Evolutionary conservation across 1,284 basidiomycete species (phyloP).

Genomic region (Mycosarcoma mackinlayi): DNA sequence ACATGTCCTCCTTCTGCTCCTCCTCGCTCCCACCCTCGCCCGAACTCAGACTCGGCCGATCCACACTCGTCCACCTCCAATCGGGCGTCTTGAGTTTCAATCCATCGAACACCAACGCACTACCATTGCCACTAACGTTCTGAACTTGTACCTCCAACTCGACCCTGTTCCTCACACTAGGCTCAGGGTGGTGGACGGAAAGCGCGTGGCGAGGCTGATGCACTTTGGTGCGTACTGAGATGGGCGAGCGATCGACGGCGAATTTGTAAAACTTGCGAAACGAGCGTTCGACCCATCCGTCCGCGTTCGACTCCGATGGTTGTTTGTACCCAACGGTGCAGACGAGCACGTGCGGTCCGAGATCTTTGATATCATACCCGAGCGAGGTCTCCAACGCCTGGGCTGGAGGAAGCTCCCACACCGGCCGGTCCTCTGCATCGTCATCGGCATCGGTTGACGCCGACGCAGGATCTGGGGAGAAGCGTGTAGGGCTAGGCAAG

Average conservation of each 20-base stretch:
- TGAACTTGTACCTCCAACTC: slow-evolving; percentile 66
- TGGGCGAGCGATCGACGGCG: slow-evolving; percentile 40
- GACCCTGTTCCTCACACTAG: slow-evolving; percentile 34
- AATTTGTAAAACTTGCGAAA: slow-evolving; percentile 66
- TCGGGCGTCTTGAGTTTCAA: slow-evolving; percentile 44
- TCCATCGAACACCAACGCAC: slow-evolving; percentile 46
- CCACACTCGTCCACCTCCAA: slow-evolving; percentile 36
- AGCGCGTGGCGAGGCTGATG: slow-evolving; percentile 47
- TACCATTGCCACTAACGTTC: slow-evolving; percentile 46
- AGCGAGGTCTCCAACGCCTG: slow-evolving; percentile 49
- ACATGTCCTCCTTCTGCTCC: slow-evolving; percentile 23
- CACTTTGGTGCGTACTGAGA: slow-evolving; percentile 66
- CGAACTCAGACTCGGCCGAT: slow-evolving; percentile 31
- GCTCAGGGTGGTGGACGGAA: slow-evolving; percentile 40
- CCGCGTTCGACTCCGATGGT: neutral
- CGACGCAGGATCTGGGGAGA: slow-evolving; percentile 12
- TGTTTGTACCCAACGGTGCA: slow-evolving; percentile 64
- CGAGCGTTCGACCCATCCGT: slow-evolving; percentile 37
- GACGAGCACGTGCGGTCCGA: slow-evolving; percentile 61
- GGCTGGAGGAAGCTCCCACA: slow-evolving; percentile 18
- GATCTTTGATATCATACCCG: slow-evolving; percentile 64
- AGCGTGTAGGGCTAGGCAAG: slow-evolving; percentile 14
- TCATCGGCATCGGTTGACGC: too few species aligned
- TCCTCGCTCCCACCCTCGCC: too few species aligned
- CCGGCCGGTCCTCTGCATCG: neutral